Conservation (phyloP, 1,284 basidiomycete genomes). For the Heterobasidion occidentale region DNA sequence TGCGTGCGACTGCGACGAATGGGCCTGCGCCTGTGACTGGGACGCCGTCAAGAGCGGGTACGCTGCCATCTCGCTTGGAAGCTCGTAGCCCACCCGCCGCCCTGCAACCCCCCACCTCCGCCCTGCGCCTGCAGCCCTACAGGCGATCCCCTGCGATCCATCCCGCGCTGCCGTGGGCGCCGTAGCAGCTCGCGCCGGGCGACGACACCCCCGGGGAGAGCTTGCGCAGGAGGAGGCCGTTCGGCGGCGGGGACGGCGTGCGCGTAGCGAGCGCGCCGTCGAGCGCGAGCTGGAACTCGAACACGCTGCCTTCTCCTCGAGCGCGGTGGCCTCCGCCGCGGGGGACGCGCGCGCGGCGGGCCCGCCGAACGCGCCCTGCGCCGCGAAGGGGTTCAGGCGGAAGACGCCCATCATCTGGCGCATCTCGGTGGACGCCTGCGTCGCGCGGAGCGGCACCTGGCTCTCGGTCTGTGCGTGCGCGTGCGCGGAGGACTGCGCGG, state of each 20-base stretch:
- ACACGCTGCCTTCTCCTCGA: conserved; percentile 46
- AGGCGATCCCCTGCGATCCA: not conserved
- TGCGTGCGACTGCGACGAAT: conserved; percentile 1
- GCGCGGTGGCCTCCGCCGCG: conserved; percentile 36
- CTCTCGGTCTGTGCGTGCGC: conserved; percentile 24
- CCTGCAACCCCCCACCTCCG: not conserved
- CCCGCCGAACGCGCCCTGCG: conserved; percentile 38
- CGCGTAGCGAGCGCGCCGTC: conserved; percentile 6
- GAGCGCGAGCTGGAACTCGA: conserved; percentile 49
- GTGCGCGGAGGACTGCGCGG: conserved; percentile 10
- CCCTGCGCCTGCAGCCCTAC: not conserved
- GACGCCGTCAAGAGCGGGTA: too few species aligned
- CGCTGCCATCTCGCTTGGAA: not conserved
- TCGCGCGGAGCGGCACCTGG: conserved; percentile 67
- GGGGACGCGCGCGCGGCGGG: conserved; percentile 13
- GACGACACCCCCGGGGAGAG: conserved; percentile 1
- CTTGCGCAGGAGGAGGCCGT: not conserved
- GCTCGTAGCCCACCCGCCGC: not conserved
- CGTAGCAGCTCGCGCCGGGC: not conserved
- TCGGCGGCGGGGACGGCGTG: conserved; percentile 7
- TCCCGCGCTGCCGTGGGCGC: not conserved
- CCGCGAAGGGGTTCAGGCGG: conserved; percentile 66
- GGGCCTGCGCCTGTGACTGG: not conserved
- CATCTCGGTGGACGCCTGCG: conserved; percentile 59
- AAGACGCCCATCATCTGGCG: conserved; percentile 68